Evolutionary conservation across 164 flowering plant genomes (phyloP).

Genomic region (Tetracentron sinense): DNA sequence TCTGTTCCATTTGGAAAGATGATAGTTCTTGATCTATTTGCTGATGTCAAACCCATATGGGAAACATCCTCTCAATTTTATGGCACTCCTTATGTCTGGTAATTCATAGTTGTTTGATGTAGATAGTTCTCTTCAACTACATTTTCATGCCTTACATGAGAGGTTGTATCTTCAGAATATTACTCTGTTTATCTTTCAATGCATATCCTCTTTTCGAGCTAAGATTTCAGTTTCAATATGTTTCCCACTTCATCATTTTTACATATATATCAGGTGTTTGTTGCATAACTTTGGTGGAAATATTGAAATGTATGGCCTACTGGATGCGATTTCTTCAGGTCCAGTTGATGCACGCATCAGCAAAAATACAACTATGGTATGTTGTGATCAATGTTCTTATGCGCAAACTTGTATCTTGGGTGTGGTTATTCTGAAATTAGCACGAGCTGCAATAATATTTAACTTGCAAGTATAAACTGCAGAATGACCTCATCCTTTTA

Average conservation of each 20-base stretch:
- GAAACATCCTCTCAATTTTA: slow-evolving; percentile 78
- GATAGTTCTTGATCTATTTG: slow-evolving; percentile 98
- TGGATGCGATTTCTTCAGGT: slow-evolving; percentile 83
- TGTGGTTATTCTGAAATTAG: no score
- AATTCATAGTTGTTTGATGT: slow-evolving; percentile 9
- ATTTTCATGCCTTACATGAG: background rate
- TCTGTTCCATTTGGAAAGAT: slow-evolving; percentile 96
- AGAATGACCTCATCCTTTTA: background rate
- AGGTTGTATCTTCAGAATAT: slow-evolving; percentile 1
- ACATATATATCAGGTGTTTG: slow-evolving; percentile 65
- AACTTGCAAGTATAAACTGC: background rate
- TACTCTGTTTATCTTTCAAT: background rate
- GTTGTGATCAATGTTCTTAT: slow-evolving; percentile 6
- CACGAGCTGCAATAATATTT: background rate
- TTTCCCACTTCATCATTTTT: slow-evolving; percentile 2
- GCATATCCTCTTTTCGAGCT: background rate
- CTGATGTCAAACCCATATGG: slow-evolving; percentile 96
- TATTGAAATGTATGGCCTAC: slow-evolving; percentile 90
- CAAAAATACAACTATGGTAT: slow-evolving; percentile 90
- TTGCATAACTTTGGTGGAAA: slow-evolving; percentile 98
- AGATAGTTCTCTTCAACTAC: background rate
- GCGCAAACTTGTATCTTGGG: background rate
- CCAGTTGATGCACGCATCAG: slow-evolving; percentile 90
- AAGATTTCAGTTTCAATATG: background rate
- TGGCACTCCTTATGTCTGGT: slow-evolving; percentile 93